These are phyloP conservation scores for Diaporthe caulivora DNA, from an alignment of 2,329 filamentous ascomycete species.

Conservation along the genomic window DNA sequence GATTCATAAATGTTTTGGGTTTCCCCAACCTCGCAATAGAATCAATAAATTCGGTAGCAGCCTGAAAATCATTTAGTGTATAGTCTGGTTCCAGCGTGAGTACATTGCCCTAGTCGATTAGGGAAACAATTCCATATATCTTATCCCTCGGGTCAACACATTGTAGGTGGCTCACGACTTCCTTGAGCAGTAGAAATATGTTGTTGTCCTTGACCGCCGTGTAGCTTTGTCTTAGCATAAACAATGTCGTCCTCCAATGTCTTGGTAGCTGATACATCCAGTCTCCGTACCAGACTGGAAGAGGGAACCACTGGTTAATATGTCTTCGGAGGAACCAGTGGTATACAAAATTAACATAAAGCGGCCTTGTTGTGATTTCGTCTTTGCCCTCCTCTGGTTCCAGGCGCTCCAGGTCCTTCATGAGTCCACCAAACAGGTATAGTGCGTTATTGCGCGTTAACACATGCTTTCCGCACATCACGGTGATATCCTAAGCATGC, in stretches of 20 bases:
- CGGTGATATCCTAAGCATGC: neutral
- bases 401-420: neutral
- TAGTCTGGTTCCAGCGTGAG: neutral
- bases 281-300: neutral
- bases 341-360: neutral
- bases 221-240: neutral
- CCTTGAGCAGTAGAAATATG: neutral
- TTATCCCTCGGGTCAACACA: slow-evolving; percentile 4
- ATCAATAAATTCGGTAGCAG: neutral
- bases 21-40: neutral
- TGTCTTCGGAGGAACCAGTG: neutral
- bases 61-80: neutral
- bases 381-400: neutral
- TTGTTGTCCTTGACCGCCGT: neutral
- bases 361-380: no score
- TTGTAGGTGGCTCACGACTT: neutral
- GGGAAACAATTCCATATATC: neutral
- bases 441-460: neutral
- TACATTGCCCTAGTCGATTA: neutral
- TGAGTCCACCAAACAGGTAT: neutral
- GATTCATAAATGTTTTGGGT: no score
- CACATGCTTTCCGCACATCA: neutral
- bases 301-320: neutral
- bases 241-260: neutral
- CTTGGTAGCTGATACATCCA: neutral